These are phyloP conservation scores for Talaromyces sp. DNA, from an alignment of 2,329 filamentous ascomycete genomes.

Conservation along the genomic window DNA sequence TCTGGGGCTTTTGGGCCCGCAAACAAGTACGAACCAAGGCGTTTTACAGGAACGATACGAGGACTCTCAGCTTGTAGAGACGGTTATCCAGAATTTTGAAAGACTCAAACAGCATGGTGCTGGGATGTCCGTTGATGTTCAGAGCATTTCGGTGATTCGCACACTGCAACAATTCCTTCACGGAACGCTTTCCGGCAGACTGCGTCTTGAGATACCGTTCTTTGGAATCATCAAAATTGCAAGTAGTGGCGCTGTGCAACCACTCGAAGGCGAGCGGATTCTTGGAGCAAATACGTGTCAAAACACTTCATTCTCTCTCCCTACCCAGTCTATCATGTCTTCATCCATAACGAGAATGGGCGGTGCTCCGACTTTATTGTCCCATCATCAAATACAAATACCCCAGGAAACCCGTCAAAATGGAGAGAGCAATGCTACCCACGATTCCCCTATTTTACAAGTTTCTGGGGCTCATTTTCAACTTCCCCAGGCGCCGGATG, in stretches of 20 bases:
- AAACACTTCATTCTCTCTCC: neutral
- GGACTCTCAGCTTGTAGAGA: neutral
- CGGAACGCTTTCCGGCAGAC: neutral
- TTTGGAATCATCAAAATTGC: neutral
- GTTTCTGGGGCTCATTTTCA: neutral
- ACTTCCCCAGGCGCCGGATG: neutral
- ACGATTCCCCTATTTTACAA: neutral
- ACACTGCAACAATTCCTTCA: neutral
- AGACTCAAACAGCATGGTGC: neutral
- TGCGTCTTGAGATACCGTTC: neutral
- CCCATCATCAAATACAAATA: neutral
- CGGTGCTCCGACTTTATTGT: neutral
- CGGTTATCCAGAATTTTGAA: neutral
- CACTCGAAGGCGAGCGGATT: neutral
- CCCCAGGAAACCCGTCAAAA: neutral
- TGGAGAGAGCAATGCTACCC: neutral
- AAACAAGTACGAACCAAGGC: neutral
- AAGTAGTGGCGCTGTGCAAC: neutral
- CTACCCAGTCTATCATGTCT: neutral
- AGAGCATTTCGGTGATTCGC: neutral
- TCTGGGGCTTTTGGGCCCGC: neutral
- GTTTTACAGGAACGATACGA: neutral
- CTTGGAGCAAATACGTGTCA: neutral
- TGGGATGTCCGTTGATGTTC: neutral
- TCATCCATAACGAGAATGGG: neutral